Conservation (phyloP, 2,329 filamentous ascomycete genomes). For the Clarireedia monteithiana region DNA sequence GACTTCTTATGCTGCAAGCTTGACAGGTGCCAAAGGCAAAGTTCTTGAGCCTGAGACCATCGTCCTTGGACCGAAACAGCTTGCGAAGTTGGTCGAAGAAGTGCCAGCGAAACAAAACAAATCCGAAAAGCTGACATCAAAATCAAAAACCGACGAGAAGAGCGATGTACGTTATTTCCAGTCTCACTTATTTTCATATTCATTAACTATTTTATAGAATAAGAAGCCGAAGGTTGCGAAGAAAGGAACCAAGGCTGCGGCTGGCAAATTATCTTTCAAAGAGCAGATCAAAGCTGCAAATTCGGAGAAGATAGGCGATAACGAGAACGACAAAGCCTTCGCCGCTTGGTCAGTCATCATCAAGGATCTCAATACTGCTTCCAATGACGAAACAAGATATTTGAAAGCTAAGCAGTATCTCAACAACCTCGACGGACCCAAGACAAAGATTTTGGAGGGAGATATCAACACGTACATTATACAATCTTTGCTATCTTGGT, state of each 20-base stretch:
- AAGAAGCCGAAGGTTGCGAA: constrained; percentile 14
- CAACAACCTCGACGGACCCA: constrained; percentile 25
- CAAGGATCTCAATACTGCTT: constrained; percentile 23
- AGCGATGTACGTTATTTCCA: constrained; percentile 7
- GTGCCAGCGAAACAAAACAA: constrained; percentile 18
- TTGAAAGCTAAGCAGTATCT: constrained; percentile 24
- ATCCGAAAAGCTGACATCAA: constrained; percentile 12
- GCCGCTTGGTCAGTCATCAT: constrained; percentile 25
- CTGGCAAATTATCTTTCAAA: constrained; percentile 30
- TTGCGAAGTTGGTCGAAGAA: constrained; percentile 21
- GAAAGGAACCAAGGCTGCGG: constrained; percentile 33
- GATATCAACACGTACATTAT: constrained; percentile 39
- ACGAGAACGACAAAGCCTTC: constrained; percentile 27
- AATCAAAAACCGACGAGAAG: constrained; percentile 21
- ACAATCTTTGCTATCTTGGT: constrained; percentile 40
- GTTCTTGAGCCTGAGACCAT: constrained; percentile 57
- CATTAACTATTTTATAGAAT: constrained; percentile 3
- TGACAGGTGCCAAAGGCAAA: constrained; percentile 58
- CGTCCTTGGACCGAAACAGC: constrained; percentile 35
- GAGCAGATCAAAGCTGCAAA: constrained; percentile 30
- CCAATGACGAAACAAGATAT: constrained; percentile 27
- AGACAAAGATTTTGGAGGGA: constrained; percentile 24
- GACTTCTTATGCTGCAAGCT: constrained; percentile 59
- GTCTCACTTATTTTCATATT: neutral
- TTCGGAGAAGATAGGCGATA: constrained; percentile 24